Evolutionary conservation across 2,329 filamentous ascomycete species (phyloP).

Genomic region (Beauveria australis): DNA sequence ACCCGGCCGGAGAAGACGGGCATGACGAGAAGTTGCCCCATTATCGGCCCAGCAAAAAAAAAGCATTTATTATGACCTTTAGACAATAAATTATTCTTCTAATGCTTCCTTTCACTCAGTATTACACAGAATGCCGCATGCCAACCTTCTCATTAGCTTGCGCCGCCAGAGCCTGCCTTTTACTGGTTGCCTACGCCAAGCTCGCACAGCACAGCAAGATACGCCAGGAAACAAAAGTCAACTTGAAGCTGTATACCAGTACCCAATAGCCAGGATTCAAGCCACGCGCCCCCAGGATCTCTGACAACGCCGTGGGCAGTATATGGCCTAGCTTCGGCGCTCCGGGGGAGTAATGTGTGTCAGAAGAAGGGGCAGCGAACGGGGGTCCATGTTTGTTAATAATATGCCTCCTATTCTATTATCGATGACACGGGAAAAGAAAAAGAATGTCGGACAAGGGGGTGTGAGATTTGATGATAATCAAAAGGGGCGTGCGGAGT

Average conservation of each 20-base stretch:
- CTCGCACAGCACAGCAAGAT: too few relatives aligned
- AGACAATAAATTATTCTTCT: neutral
- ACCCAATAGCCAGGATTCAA: neutral
- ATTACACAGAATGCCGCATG: neutral
- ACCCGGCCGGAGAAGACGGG: conserved; percentile 9
- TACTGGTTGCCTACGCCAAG: neutral
- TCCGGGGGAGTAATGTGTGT: conserved; percentile 3
- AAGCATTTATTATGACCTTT: neutral
- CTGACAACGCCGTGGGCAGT: neutral
- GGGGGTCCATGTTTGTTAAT: neutral
- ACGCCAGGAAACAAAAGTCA: neutral
- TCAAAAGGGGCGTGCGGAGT: neutral
- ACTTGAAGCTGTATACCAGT: neutral
- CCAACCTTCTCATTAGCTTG: neutral
- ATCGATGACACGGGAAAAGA: neutral
- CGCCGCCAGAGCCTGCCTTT: neutral
- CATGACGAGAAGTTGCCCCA: neutral
- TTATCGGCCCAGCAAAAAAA: conserved; percentile 4
- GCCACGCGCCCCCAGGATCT: neutral
- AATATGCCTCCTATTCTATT: neutral
- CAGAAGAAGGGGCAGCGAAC: neutral
- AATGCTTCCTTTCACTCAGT: neutral
- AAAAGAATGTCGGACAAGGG: neutral
- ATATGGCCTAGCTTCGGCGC: neutral
- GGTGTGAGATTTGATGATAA: neutral